Evolutionary conservation across 2,329 filamentous ascomycete genomes (phyloP), one percentile per base, ranked within the genome.

Genomic region (Botrytis pseudocinerea): DNA sequence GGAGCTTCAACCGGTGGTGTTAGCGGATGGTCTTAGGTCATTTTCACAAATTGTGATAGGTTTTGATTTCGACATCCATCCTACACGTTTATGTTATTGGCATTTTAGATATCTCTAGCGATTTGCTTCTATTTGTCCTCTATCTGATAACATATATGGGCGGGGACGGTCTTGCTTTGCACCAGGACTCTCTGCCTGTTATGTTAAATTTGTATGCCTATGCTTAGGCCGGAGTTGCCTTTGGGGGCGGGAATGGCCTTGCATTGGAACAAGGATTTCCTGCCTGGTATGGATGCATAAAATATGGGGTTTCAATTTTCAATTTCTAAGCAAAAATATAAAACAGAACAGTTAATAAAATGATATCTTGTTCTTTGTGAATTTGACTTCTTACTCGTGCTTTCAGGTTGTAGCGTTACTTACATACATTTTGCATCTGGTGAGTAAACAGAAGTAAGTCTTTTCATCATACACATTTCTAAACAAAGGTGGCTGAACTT

Each of bases 221-320:
- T 68, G 57, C 46, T 68, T 32, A 9, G 64, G 64, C 46, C 32
- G 64, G 64, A 66, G 64, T 66, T 66, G 64, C 64, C 64, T 66
- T 64, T 54, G 46, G 64, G 64, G 64, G 64, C 25, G 64, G 61
- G 61, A 46, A 25, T 63, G 40, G 61, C 61, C 61, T 63, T 63
- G 61, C 61, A 22, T 63, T 63, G 61, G 61, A 46, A 63, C 61
- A 63, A 63, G 61, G 40, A 32, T 63, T 57, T 68, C 48, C 35
- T 68, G 64, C 64, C 64, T 68, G 35, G 64, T 68, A 68, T 68
- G 48, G 48, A 68, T 57, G 64, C 64, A 57, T 54, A 28, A 54
- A 38, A 42, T 25, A 40, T 32, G 35, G 35, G 48, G 40, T 68
- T 38, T 42, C 51, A 16, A 0, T 54, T 68, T 68, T 68, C 25